phyloP scores from a whole-genome alignment of 495 filamentous ascomycete genomes.

The Chlorociboria aeruginascens region DNA sequence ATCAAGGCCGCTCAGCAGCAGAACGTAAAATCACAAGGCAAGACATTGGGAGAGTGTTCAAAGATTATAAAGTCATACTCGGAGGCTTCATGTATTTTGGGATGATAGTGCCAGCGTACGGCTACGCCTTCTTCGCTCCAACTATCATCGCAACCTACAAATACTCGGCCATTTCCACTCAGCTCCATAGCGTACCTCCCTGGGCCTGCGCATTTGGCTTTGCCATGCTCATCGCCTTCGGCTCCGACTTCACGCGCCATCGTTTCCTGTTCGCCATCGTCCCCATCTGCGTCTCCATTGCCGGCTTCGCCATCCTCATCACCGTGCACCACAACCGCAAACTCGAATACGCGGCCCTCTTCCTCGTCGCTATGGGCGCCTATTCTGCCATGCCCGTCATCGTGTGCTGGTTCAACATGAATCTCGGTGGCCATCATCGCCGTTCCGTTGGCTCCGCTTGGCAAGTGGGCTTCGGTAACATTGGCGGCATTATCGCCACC shows the following conservation, averaged over 20 bases:
- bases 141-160: conserved; percentile 60
- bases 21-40: conserved; percentile 48
- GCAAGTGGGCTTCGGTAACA: conserved; percentile 91
- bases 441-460: conserved; percentile 74
- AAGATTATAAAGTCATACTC: conserved; percentile 52
- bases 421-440: conserved; percentile 76
- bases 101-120: conserved; percentile 78
- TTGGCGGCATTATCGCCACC: conserved; percentile 84
- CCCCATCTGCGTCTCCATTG: conserved; percentile 50
- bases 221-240: conserved; percentile 57
- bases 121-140: conserved; percentile 57
- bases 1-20: conserved; percentile 64
- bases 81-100: conserved; percentile 88
- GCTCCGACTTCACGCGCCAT: conserved; percentile 57
- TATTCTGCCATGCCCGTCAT: conserved; percentile 73
- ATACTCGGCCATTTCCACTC: conserved; percentile 58
- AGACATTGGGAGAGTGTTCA: conserved; percentile 63
- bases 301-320: conserved; percentile 63
- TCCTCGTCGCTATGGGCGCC: conserved; percentile 51
- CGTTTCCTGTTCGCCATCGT: conserved; percentile 64
- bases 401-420: conserved; percentile 93
- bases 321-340: conserved; percentile 44
- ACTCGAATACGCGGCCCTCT: conserved; percentile 62
- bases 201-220: conserved; percentile 72
- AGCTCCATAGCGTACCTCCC: conserved; percentile 73